Evolutionary conservation across 2,329 filamentous ascomycete species (phyloP).

Genomic region (Aspergillus chevalieri): DNA sequence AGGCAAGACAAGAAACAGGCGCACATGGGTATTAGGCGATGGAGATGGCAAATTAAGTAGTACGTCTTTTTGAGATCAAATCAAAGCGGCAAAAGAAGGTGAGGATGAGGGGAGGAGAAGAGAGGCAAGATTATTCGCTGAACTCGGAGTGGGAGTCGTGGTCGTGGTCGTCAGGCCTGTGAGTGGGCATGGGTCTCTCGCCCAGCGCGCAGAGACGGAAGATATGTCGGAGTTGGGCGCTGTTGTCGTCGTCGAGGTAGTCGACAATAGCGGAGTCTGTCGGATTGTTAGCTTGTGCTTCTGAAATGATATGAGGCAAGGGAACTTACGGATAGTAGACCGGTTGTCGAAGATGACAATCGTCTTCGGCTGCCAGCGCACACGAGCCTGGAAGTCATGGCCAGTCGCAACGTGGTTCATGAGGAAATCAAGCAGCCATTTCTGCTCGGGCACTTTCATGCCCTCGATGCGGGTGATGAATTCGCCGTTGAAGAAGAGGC

Average conservation of each 20-base stretch:
- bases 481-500: conserved; percentile 44
- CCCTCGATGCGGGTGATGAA: conserved; percentile 45
- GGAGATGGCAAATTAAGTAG: neutral
- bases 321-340: conserved; percentile 40
- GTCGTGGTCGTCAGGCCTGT: conserved; percentile 10
- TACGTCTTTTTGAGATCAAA: neutral
- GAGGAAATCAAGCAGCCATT: conserved; percentile 43
- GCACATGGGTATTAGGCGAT: neutral
- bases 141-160: conserved; percentile 15
- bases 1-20: neutral
- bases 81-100: neutral
- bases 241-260: conserved; percentile 42
- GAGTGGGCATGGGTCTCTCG: conserved; percentile 45
- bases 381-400: conserved; percentile 44
- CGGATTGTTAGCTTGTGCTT: conserved; percentile 8
- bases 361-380: conserved; percentile 45
- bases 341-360: conserved; percentile 49
- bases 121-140: neutral
- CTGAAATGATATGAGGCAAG: neutral
- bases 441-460: conserved; percentile 43
- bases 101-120: conserved; percentile 1
- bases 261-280: conserved; percentile 47
- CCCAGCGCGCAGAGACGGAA: conserved; percentile 47
- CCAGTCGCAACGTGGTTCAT: conserved; percentile 43
- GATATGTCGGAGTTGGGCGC: conserved; percentile 43